Evolutionary conservation across 164 flowering plant genomes (phyloP), one percentile per base, ranked within the genome.

Genomic region (Echeveria elegans): DNA sequence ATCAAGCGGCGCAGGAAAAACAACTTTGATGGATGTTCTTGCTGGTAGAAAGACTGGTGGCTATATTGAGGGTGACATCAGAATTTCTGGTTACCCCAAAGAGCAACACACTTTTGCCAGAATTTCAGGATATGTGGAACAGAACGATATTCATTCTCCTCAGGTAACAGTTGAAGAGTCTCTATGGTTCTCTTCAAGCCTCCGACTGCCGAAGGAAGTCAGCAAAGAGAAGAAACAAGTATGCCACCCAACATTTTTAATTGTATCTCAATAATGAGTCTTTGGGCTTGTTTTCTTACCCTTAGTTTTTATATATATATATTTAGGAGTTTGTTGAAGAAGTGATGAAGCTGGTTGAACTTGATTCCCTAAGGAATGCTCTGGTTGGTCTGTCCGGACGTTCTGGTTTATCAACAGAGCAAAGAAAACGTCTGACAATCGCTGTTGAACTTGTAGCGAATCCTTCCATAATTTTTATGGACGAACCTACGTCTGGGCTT

Each of bases 371-470:
- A 21, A 84, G 90, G 69, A 37, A 87, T 73, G 97, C 96, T 67
- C 76, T 93, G 82, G 97, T 93, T 66, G 97, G 98, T 50, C 61
- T 88, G 78, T 90, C 96, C 45, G 98, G 98, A 40, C 80, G 76
- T 66, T 66, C 76, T 64, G 98, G 98, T 31, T 77, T 93, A 65
- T 88, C 98, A 63, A 93, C 98, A 40, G 98, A 88, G 75, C 98
- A 93, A 74, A 82, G 98, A 69, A 93, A 93, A 70, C 90, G 98
- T 16, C 76, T 93, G 43, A 93, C 98, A 18, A 93, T 93, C 64
- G 98, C 97, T 12, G 98, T 92, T 45, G 98, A 92, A 82, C 93
- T 92, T 73, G 98, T 92, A 61, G 90, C 98, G 56, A 92, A 93
- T 78, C 98, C 98, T 52, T 87, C 97, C 26, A 93, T 93, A 12